A percentile compares a stretch with the other conserved stretches of the same genome.
These are phyloP conservation scores for Penicillium sp. DNA, from an alignment of 2,329 filamentous ascomycete species.

Conservation along the genomic window DNA sequence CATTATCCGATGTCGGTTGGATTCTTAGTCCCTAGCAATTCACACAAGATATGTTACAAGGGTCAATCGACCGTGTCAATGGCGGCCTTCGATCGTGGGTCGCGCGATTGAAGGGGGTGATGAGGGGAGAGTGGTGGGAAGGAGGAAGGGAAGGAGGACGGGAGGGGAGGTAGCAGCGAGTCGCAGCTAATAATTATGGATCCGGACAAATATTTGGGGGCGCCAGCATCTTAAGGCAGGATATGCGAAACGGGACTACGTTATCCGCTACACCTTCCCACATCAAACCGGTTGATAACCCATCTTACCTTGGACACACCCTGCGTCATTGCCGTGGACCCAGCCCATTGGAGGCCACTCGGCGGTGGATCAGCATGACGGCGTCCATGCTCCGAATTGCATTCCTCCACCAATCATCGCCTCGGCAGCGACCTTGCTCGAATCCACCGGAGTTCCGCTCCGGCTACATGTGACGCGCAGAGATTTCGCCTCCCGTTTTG, in stretches of 20 bases:
- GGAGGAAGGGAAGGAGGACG: not conserved
- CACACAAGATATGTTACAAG: not conserved
- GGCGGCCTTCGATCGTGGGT: not conserved
- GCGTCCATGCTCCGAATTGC: constrained; percentile 16
- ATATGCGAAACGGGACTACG: constrained; percentile 9
- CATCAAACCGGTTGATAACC: constrained; percentile 3
- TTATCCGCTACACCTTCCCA: constrained; percentile 23
- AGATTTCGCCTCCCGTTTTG: constrained; percentile 15
- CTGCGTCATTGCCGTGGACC: constrained; percentile 21
- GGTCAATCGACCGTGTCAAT: not conserved
- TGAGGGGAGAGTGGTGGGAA: not conserved
- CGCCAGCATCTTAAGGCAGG: constrained; percentile 7
- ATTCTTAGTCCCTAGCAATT: not conserved
- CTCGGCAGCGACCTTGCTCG: constrained; percentile 22
- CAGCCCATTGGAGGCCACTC: constrained; percentile 22
- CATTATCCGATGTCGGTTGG: constrained; percentile 28
- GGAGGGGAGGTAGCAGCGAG: constrained; percentile 1
- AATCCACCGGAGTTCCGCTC: constrained; percentile 19
- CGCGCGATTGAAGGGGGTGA: not conserved
- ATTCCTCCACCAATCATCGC: constrained; percentile 31
- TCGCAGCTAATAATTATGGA: not conserved
- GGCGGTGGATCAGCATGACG: constrained; percentile 28
- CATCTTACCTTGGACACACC: not conserved
- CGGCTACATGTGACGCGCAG: constrained; percentile 34
- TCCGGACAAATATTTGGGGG: too few species aligned